Base-by-base conservation (phyloP, 2,329 filamentous ascomycete genomes). In the Spiromastix sp. region DNA sequence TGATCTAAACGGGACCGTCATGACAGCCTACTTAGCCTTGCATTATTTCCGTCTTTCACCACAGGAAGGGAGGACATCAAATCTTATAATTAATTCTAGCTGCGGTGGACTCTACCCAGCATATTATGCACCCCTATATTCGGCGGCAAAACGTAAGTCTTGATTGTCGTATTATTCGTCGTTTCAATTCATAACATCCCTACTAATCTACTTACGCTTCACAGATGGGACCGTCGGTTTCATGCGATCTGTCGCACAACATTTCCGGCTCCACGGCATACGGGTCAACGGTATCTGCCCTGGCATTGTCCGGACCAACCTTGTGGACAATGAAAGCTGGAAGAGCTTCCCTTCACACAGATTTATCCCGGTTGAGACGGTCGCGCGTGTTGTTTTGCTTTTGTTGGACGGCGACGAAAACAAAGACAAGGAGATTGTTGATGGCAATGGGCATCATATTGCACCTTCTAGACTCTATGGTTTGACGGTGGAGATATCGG, bases 1-100 rank as follows among this genome's bases (percentile, higher is more conserved):
- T 25, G 60, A 67, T 42, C 40, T 68, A 15, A 57, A 59, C 27
- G 55, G 55, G 11, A 57, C 64, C 8, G 51, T 67, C 15, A 59
- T 55, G 22, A 66, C 61, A 3, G 46, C 45, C 5, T 61, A 60
- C 34, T 45, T 67, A 8, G 60, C 56, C 1, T 45, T 61, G 19
- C 58, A 66, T 42, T 60, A 66, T 42, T 53, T 64, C 34, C 56
- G 57, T 11, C 48, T 52, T 12, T 49, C 45, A 7, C 43, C 47
- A 11, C 44, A 44, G n/a, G 40, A 46, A 8, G 46, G 40, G 2
- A 36, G 40, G 4, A 48, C 46, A 17, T 42, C 51, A 2, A 54
- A 44, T 16, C 28, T 61, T 10, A 49, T 61, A 2, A 56, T 61
- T 45, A 63, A 57, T 2, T 50, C 57, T 7, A 57, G 52, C 12